Evolutionary conservation across 1,284 basidiomycete genomes (phyloP).

Genomic region (Afroboletus lepidellus): DNA sequence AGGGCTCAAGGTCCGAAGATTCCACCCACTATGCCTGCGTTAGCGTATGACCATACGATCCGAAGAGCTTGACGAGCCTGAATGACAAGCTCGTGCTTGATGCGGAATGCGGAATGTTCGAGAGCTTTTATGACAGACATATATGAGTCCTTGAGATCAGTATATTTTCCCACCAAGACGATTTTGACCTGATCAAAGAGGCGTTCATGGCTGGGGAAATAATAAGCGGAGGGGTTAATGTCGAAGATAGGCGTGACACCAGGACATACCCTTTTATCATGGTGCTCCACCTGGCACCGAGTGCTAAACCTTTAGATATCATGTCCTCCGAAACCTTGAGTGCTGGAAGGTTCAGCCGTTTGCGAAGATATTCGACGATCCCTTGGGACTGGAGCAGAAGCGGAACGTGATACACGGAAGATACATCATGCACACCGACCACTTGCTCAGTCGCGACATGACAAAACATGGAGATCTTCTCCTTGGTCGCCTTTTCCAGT

Average conservation of each 20-base stretch:
- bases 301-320: constrained; percentile 59
- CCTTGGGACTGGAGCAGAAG: constrained; percentile 92
- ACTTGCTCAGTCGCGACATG: constrained; percentile 94
- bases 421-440: constrained; percentile 94
- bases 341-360: constrained; percentile 73
- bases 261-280: constrained; percentile 68
- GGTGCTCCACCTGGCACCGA: constrained; percentile 79
- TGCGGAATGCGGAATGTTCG: constrained; percentile 94
- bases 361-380: constrained; percentile 82
- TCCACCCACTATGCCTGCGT: constrained; percentile 81
- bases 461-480: constrained; percentile 99
- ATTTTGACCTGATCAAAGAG: constrained; percentile 91
- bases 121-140: constrained; percentile 98
- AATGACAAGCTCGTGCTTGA: constrained; percentile 80
- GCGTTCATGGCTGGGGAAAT: constrained; percentile 72
- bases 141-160: constrained; percentile 95
- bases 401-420: constrained; percentile 97
- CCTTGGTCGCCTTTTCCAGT: constrained; percentile 82
- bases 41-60: constrained; percentile 5
- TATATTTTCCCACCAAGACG: constrained; percentile 97
- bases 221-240: constrained; percentile 3
- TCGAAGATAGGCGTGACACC: neutral
- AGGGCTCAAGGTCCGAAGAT: constrained; percentile 88
- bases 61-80: constrained; percentile 49
- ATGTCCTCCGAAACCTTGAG: constrained; percentile 59